Conservation (phyloP, 164 flowering plant genomes). For the Magnolia officinalis region DNA sequence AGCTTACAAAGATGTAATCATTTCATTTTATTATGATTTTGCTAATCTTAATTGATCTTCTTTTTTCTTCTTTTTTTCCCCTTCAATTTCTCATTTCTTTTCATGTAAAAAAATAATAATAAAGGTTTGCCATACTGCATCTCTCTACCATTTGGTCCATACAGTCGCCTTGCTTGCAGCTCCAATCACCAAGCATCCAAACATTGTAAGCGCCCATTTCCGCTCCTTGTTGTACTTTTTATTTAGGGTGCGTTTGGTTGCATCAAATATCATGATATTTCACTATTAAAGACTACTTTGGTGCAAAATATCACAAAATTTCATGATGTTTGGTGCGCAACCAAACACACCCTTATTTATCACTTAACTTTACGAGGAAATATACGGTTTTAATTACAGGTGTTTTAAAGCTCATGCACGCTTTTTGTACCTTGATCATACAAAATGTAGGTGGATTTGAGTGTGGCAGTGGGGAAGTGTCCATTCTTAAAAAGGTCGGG, state of each 20-base stretch:
- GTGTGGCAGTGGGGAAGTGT: too few species aligned
- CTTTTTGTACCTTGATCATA: too few species aligned
- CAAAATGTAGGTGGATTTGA: too few species aligned
- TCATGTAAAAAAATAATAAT: background rate
- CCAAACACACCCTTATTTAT: background rate
- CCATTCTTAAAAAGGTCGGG: too few species aligned
- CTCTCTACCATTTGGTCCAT: slow-evolving; percentile 87
- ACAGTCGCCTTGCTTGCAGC: slow-evolving; percentile 86
- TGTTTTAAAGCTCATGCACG: too few species aligned
- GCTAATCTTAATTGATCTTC: too few species aligned
- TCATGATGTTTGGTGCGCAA: background rate
- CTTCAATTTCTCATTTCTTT: background rate
- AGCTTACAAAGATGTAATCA: too few species aligned
- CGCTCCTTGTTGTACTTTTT: background rate
- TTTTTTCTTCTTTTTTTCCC: background rate
- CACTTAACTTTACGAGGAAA: background rate
- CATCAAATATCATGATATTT: background rate
- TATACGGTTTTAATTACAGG: background rate
- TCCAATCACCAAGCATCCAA: slow-evolving; percentile 68
- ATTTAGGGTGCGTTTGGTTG: background rate
- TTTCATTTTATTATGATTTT: too few species aligned
- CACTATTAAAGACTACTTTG: too few species aligned
- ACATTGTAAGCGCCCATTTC: slow-evolving; percentile 45
- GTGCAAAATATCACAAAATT: too few species aligned
- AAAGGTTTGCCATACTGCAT: slow-evolving; percentile 95